Conservation (phyloP, 192 early-diverging fungal genomes). For the Backusella psychrophila region DNA sequence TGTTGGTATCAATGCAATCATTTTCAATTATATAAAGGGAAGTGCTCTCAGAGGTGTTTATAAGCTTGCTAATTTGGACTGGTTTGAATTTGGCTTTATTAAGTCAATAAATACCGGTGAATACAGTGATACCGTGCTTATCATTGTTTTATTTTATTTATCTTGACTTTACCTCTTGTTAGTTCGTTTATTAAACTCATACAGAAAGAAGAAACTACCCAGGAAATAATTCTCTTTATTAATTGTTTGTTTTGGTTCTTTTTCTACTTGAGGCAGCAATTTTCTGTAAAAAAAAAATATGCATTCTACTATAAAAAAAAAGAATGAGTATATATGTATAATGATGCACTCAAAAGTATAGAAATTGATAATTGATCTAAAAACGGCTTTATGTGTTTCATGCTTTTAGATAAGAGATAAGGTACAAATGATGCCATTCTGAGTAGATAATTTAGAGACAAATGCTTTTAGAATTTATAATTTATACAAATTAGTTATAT, state of each 20-base stretch:
- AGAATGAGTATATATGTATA: not conserved
- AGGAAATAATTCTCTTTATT: not conserved
- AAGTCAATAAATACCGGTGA: no score
- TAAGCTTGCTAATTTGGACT: no score
- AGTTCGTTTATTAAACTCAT: no score
- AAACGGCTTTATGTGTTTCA: not conserved
- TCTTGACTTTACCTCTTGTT: no score
- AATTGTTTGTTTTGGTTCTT: not conserved
- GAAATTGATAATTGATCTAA: not conserved
- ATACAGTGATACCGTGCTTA: no score
- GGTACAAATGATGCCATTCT: not conserved
- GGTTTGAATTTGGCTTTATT: no score
- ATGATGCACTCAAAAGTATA: not conserved
- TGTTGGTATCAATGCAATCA: no score
- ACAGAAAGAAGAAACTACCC: not conserved
- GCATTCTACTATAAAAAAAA: not conserved
- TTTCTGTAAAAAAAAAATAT: not conserved
- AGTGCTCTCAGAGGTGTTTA: no score
- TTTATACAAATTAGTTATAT: conserved; percentile 5
- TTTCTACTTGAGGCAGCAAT: not conserved
- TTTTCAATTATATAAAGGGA: no score
- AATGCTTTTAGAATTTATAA: not conserved
- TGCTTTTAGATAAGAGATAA: not conserved
- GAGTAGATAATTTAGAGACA: no score
- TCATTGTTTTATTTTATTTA: no score